Evolutionary conservation across 192 early-diverging fungal species (phyloP).

Genomic region (Linnemannia hyalina): DNA sequence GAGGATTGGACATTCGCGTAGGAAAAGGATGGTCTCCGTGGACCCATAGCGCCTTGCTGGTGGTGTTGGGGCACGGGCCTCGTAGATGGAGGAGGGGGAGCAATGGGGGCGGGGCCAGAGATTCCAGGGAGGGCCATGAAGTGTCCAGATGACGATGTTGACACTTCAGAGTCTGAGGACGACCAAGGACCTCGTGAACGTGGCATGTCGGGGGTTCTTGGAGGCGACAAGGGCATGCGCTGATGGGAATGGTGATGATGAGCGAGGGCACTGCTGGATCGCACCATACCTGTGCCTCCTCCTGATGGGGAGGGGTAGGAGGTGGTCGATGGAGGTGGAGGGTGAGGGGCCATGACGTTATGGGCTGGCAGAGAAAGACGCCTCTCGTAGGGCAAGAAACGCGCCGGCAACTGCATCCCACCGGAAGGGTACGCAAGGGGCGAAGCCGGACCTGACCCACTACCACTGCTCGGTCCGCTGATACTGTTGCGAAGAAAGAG

Average conservation of each 20-base stretch:
- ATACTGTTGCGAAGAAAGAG: not conserved
- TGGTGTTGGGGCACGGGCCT: not conserved
- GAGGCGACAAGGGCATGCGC: conserved; percentile 21
- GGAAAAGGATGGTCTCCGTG: not conserved
- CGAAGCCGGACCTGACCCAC: not conserved
- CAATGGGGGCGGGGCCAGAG: not conserved
- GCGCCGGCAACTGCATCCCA: not conserved
- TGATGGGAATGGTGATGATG: conserved; percentile 5
- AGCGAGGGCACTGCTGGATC: conserved; percentile 9
- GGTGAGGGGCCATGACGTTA: not conserved
- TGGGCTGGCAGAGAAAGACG: conserved; percentile 35
- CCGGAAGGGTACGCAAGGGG: not conserved
- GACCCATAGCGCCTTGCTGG: not conserved
- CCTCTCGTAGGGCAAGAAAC: conserved; percentile 39
- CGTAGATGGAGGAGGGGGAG: not conserved
- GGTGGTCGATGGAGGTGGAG: not conserved
- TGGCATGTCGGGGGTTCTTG: conserved; percentile 39
- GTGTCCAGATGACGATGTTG: conserved; percentile 22
- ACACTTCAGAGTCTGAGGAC: not conserved
- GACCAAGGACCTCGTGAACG: conserved; percentile 10
- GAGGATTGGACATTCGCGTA: not conserved
- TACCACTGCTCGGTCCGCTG: not conserved
- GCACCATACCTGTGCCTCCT: conserved; percentile 3
- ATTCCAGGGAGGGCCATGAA: conserved; percentile 31
- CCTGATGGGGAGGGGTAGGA: not conserved